A percentile compares a stretch with the other conserved stretches of the same genome.
Evolutionary conservation across 306 rosid genomes (phyloP).

Genomic region (Malus sylvestris): DNA sequence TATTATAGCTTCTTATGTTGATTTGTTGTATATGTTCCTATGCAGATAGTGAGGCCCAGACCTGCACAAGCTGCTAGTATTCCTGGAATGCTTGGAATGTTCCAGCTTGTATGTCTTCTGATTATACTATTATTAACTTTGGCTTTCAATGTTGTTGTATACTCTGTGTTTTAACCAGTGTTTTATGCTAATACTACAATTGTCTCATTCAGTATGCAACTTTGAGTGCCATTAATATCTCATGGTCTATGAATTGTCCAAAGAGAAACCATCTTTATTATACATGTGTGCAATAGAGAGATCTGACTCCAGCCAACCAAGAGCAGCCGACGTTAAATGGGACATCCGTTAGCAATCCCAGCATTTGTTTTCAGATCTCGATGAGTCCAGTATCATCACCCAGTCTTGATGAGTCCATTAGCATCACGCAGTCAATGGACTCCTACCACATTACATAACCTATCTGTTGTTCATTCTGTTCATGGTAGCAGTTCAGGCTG

Average conservation of each 20-base stretch:
- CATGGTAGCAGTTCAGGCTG: background rate
- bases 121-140: background rate
- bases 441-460: background rate
- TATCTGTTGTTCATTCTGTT: background rate
- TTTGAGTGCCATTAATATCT: background rate
- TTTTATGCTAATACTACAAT: background rate
- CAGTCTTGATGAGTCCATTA: background rate
- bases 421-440: background rate
- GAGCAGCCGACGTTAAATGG: background rate
- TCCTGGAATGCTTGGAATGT: conserved; percentile 99
- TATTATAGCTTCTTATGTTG: background rate
- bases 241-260: background rate
- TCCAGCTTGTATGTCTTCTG: conserved; percentile 72
- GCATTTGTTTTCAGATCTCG: background rate
- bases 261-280: too few species aligned
- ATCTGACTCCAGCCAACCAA: background rate
- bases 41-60: conserved; percentile 97
- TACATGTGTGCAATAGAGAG: background rate
- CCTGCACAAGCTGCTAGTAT: conserved; percentile 98
- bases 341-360: background rate
- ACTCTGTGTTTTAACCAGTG: background rate
- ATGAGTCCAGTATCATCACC: background rate
- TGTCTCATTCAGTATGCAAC: background rate
- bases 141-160: background rate
- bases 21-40: conserved; percentile 8